A percentile compares a stretch with the other conserved stretches of the same genome.
Evolutionary conservation across 257 asterid genomes (phyloP).

Genomic region (Nicotiana benthamiana): DNA sequence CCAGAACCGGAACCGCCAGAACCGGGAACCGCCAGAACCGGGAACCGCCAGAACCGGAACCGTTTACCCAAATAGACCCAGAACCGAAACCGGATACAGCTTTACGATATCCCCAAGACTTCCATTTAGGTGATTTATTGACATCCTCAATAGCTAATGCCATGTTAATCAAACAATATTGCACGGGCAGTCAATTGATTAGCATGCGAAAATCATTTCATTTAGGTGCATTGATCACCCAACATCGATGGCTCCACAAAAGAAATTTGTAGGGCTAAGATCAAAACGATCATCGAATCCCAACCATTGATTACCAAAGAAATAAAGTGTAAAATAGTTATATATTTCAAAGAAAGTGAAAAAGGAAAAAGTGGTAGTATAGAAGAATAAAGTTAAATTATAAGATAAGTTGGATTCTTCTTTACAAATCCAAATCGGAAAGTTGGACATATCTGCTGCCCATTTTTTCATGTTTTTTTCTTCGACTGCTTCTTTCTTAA

Average conservation of each 20-base stretch:
- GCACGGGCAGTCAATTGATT: neutral
- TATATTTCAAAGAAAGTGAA: neutral
- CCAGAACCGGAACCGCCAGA: too few species aligned
- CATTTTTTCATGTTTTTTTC: constrained; percentile 11
- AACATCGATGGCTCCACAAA: constrained; percentile 6
- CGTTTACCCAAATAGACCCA: too few species aligned
- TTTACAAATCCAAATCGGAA: constrained; percentile 25
- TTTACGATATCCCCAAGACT: neutral
- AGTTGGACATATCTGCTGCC: constrained; percentile 18
- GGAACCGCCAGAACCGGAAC: too few species aligned
- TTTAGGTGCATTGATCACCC: constrained; percentile 15
- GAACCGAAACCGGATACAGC: too few species aligned
- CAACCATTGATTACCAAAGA: neutral
- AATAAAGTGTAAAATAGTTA: neutral
- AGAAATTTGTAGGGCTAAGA: constrained; percentile 9
- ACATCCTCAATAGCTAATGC: neutral
- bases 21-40: too few species aligned
- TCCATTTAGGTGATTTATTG: neutral
- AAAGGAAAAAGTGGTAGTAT: neutral
- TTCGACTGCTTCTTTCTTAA: constrained; percentile 5
- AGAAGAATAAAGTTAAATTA: neutral
- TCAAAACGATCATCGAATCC: neutral
- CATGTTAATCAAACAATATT: neutral
- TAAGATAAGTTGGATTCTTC: constrained; percentile 22
- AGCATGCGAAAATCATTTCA: constrained; percentile 16